Conservation (phyloP, 2,329 filamentous ascomycete species). For the Penicillium sp. region DNA sequence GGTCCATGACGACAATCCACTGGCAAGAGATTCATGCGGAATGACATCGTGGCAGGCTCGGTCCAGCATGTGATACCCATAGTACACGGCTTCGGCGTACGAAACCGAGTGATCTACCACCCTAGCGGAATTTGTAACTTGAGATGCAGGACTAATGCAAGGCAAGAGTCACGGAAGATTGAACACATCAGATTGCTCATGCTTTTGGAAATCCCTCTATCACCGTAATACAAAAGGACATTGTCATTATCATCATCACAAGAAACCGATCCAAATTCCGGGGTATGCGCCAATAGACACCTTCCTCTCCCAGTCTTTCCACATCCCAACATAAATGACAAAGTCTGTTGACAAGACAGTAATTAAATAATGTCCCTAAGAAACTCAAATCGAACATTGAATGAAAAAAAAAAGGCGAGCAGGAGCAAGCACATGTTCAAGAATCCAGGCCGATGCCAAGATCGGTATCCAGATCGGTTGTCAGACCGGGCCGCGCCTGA, state of each 20-base stretch:
- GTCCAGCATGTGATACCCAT: slow-evolving; percentile 6
- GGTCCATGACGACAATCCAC: no score
- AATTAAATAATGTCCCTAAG: slow-evolving; percentile 10
- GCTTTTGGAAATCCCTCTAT: slow-evolving; percentile 10
- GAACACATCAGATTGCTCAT: slow-evolving; percentile 8
- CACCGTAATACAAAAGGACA: slow-evolving; percentile 2
- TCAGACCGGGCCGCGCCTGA: slow-evolving; percentile 13
- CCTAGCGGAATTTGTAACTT: no score
- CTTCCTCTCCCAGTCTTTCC: slow-evolving; percentile 1
- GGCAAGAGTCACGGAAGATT: no score
- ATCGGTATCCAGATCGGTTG: slow-evolving; percentile 21
- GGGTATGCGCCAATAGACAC: slow-evolving; percentile 5
- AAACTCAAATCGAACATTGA: slow-evolving; percentile 3
- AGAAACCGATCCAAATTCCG: slow-evolving; percentile 1
- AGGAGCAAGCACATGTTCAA: slow-evolving; percentile 7
- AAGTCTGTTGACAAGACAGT: slow-evolving; percentile 11
- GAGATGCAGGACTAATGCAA: no score
- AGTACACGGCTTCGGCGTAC: not conserved
- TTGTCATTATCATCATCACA: slow-evolving; percentile 11
- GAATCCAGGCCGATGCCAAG: slow-evolving; percentile 19
- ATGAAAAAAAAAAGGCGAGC: slow-evolving; percentile 3
- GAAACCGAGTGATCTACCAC: not conserved
- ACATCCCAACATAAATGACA: not conserved
- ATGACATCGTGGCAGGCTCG: not conserved
- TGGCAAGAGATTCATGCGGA: no score